Evolutionary conservation across 148 eudicot genomes (phyloP).

Genomic region (Camellia japonica): DNA sequence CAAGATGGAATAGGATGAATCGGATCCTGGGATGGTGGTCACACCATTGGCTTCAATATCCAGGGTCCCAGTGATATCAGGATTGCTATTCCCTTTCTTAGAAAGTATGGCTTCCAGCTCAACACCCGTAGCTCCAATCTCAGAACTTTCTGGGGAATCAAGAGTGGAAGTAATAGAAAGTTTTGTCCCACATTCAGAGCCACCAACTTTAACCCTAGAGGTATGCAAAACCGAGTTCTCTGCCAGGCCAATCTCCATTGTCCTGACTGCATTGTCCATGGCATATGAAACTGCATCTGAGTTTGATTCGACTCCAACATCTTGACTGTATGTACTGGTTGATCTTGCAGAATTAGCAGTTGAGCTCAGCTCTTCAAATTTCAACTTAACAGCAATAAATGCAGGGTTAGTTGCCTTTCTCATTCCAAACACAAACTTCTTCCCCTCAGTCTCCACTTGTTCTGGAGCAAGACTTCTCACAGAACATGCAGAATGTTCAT

Average conservation of each 20-base stretch:
- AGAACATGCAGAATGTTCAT: slow-evolving; percentile 39
- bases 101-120: slow-evolving; percentile 32
- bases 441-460: slow-evolving; percentile 57
- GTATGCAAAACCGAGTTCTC: slow-evolving; percentile 33
- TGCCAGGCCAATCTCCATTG: slow-evolving; percentile 28
- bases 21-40: slow-evolving; percentile 15
- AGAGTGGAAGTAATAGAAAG: slow-evolving; percentile 85
- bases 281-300: slow-evolving; percentile 27
- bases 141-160: slow-evolving; percentile 78
- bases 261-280: slow-evolving; percentile 29
- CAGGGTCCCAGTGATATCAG: slow-evolving; percentile 7
- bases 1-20: slow-evolving; percentile 26
- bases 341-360: slow-evolving; percentile 33
- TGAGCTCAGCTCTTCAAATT: slow-evolving; percentile 61
- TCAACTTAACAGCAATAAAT: slow-evolving; percentile 67
- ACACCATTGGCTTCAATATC: slow-evolving; percentile 34
- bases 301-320: slow-evolving; percentile 35
- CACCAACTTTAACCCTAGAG: slow-evolving; percentile 38
- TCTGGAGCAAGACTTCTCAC: slow-evolving; percentile 45
- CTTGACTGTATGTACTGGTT: slow-evolving; percentile 30
- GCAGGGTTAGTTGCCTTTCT: slow-evolving; percentile 67
- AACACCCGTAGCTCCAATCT: slow-evolving; percentile 35
- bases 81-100: slow-evolving; percentile 28
- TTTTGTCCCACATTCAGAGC: slow-evolving; percentile 90
- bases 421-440: slow-evolving; percentile 45